Base-by-base conservation (phyloP, 2,329 filamentous ascomycete species). In the Epichloe sibirici region DNA sequence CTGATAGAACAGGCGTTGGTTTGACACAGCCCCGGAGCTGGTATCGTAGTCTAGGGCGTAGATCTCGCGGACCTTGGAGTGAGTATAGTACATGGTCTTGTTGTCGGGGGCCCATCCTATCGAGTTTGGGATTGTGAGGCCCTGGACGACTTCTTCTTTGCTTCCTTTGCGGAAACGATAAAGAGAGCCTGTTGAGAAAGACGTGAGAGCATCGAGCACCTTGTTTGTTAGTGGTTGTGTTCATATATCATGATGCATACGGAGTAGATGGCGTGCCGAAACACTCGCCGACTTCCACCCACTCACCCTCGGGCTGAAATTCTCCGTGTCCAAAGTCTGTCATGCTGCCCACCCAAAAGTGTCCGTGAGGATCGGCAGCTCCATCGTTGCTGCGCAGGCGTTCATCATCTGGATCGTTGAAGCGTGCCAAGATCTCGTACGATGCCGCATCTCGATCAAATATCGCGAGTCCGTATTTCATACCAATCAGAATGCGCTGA, bases 281-380 rank as follows among this genome's bases (percentile, higher is more conserved):
- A 31, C 31, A 31, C 9, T 31, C 9, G 31, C 31, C 31, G 8
- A 31, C 31, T 31, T 31, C 35, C 13, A 25, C 23, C 9, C 5
- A 48, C 70, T 64, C 60, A 78, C 78, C 78, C 66, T 84, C 77
- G 45, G 80, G 72, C 61, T 82, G 73, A 52, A 88, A 85, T 3
- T 69, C 67, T 37, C 77, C 77, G 21, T 71, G 59, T 15, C 68
- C 69, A 60, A 81, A 79, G 63, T 95, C 88, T 57, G 88, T 93
- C 87, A 95, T 95, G 56, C 80, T 80, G 7, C 89, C 88, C 5
- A 90, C 75, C 86, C 88, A 95, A 70, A 91, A 93, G 37, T 88
- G 75, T 35, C 90, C 90, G 56, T 83, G 77, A 28, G 82, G 83
- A 63, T 95, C 90, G 49, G 88, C 82, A 5, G 82, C 85, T 46